Evolutionary conservation across 2,329 filamentous ascomycete genomes (phyloP).

Genomic region (Sclerotiophoma versabilis): DNA sequence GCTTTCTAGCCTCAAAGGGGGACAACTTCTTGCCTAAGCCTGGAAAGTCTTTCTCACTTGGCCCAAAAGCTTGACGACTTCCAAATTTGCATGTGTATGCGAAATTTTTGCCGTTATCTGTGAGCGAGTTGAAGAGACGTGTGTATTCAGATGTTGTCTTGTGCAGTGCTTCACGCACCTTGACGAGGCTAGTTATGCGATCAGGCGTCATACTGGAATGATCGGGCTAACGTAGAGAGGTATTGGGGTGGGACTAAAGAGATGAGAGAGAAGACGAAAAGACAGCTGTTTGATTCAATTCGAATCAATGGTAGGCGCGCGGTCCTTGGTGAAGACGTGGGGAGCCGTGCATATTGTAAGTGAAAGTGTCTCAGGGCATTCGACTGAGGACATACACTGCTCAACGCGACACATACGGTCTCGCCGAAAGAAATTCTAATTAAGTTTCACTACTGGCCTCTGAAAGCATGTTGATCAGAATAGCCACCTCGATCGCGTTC

Average conservation of each 20-base stretch:
- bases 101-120: conserved; percentile 12
- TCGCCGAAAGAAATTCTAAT: too few species aligned
- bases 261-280: background rate
- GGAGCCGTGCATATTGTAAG: background rate
- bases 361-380: conserved; percentile 2
- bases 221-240: too few species aligned
- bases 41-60: conserved; percentile 14
- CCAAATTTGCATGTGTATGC: conserved; percentile 2
- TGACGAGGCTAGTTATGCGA: background rate
- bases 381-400: background rate
- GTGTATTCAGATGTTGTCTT: conserved; percentile 11
- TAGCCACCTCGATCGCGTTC: too few species aligned
- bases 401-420: background rate
- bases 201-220: background rate
- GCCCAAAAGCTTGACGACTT: background rate
- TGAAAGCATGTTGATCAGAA: too few species aligned
- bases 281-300: background rate
- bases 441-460: too few species aligned
- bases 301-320: background rate
- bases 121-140: conserved; percentile 15
- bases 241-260: background rate
- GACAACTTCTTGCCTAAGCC: conserved; percentile 16
- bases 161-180: conserved; percentile 13
- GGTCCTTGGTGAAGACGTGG: background rate
- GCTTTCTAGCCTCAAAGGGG: conserved; percentile 8